A percentile compares a stretch with the other conserved stretches of the same genome.
phyloP scores from a whole-genome alignment of 164 flowering plant genomes.

The Euptelea pleiosperma region DNA sequence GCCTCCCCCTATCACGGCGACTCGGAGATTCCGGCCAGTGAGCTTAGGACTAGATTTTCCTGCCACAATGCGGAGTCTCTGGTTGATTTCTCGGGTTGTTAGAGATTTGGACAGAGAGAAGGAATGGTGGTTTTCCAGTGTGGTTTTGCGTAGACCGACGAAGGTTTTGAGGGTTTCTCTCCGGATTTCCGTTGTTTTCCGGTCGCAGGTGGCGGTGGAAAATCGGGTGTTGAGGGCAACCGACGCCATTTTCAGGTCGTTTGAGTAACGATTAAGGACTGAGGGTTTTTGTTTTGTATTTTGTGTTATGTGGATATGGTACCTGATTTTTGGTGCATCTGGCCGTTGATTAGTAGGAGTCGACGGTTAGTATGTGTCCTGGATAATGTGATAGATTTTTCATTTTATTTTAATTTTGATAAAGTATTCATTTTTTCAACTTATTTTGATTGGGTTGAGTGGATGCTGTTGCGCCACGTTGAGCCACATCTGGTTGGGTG shows the following conservation, averaged over 20 bases:
- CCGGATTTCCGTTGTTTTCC: constrained; percentile 8
- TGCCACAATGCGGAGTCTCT: constrained; percentile 36
- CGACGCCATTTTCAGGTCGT: constrained; percentile 73
- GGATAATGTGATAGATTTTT: constrained; percentile 44
- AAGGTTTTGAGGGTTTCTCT: constrained; percentile 16
- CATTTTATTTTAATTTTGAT: too few relatives aligned
- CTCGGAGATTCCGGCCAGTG: constrained; percentile 74
- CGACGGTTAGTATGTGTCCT: constrained; percentile 32
- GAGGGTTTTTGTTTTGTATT: not conserved
- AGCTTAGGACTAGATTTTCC: constrained; percentile 62
- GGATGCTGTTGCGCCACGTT: too few relatives aligned
- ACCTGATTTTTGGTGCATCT: constrained; percentile 22
- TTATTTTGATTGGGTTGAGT: too few relatives aligned
- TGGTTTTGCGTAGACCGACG: constrained; percentile 16
- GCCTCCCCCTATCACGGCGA: constrained; percentile 90
- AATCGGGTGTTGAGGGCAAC: constrained; percentile 26
- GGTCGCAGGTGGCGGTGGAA: constrained; percentile 17
- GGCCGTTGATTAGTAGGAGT: constrained; percentile 41
- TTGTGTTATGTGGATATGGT: constrained; percentile 47
- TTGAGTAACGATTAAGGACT: too few relatives aligned
- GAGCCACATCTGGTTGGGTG: too few relatives aligned
- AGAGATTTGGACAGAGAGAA: constrained; percentile 13
- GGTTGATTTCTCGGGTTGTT: constrained; percentile 3
- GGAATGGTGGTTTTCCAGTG: constrained; percentile 9
- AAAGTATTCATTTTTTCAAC: too few relatives aligned